Conservation (phyloP, 306 rosid species). For the Dalbergia oliveri region DNA sequence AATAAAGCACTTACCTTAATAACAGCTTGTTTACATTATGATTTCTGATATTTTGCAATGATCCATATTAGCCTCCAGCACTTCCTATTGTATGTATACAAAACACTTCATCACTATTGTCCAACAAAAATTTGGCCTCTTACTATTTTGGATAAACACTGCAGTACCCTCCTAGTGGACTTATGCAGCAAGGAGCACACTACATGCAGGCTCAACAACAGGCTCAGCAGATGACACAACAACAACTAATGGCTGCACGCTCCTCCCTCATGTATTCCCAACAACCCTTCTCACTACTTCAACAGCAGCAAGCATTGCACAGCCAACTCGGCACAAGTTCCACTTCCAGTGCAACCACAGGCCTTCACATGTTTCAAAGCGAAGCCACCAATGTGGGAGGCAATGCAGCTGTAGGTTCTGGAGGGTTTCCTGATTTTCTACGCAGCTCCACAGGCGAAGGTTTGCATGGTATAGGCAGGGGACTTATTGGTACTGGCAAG, state of each 20-base stretch:
- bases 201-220: slow-evolving; percentile 86
- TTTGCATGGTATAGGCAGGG: slow-evolving; percentile 55
- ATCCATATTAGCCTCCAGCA: background rate
- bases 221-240: slow-evolving; percentile 86
- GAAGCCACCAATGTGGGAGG: slow-evolving; percentile 70
- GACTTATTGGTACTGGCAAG: slow-evolving; percentile 68
- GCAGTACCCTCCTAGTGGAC: slow-evolving; percentile 79
- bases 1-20: background rate
- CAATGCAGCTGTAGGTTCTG: slow-evolving; percentile 60
- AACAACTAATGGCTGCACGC: slow-evolving; percentile 87
- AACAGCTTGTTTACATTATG: background rate
- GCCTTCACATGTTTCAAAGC: slow-evolving; percentile 84
- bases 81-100: no score
- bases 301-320: slow-evolving; percentile 87
- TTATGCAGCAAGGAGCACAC: slow-evolving; percentile 86
- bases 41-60: background rate
- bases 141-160: slow-evolving; percentile 21
- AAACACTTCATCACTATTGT: background rate
- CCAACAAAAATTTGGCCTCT: background rate
- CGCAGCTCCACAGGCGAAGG: slow-evolving; percentile 61
- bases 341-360: slow-evolving; percentile 60
- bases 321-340: slow-evolving; percentile 78
- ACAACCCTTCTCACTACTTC: slow-evolving; percentile 78
- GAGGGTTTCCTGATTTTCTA: slow-evolving; percentile 76
- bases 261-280: slow-evolving; percentile 91